phyloP scores from a whole-genome alignment of 371 early-diverging fungal genomes.

The Encephalitozoon cuniculi region DNA sequence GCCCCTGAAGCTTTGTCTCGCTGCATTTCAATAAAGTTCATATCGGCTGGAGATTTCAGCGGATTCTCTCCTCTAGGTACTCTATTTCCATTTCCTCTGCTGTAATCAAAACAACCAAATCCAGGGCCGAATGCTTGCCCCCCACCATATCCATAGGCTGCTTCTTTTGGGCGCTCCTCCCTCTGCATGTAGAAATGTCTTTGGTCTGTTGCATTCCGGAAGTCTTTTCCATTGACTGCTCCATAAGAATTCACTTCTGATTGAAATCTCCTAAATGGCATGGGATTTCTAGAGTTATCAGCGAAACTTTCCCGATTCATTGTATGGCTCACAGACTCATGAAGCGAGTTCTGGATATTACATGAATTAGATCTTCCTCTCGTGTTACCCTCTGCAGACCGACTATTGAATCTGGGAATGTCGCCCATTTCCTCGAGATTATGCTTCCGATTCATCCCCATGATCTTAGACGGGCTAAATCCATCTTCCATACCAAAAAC shows the following conservation, averaged over 20 bases:
- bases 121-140: neutral
- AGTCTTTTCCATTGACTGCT: neutral
- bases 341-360: neutral
- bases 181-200: neutral
- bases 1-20: neutral
- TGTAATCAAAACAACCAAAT: neutral
- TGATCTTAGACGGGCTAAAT: neutral
- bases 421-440: neutral
- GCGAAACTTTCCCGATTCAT: neutral
- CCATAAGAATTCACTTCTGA: neutral
- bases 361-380: constrained; percentile 3
- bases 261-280: neutral
- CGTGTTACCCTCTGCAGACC: neutral
- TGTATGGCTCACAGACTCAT: neutral
- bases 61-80: neutral
- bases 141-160: neutral
- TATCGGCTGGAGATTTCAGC: neutral
- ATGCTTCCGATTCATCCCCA: neutral
- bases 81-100: neutral
- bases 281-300: neutral
- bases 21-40: neutral
- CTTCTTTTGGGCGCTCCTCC: neutral
- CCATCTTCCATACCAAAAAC: neutral
- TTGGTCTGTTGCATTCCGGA: neutral
- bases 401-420: neutral